Evolutionary conservation across 2,329 filamentous ascomycete genomes (phyloP).

Genomic region (Epichloe brachyelytri): DNA sequence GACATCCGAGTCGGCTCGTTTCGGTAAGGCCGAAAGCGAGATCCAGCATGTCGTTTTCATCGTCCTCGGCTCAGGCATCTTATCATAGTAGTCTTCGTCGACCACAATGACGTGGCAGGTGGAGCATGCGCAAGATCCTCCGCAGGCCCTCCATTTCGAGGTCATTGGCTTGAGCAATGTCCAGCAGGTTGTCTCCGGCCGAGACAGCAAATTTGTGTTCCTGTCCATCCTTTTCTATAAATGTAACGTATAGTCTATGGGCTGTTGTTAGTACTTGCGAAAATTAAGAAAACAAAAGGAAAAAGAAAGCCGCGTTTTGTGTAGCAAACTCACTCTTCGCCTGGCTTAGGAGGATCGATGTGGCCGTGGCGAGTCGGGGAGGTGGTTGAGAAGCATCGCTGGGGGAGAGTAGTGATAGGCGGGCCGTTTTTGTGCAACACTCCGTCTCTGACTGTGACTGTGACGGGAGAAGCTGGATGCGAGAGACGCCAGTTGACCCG

Average conservation of each 20-base stretch:
- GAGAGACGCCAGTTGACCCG: slow-evolving; percentile 7
- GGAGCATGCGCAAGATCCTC: slow-evolving; percentile 84
- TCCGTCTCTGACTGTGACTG: not conserved
- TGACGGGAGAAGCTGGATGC: not conserved
- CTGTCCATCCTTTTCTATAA: slow-evolving; percentile 80
- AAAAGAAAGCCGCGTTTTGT: not conserved
- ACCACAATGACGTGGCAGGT: slow-evolving; percentile 84
- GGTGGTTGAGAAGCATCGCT: slow-evolving; percentile 53
- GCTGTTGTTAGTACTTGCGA: not conserved
- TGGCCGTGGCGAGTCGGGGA: slow-evolving; percentile 57
- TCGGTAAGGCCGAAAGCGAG: slow-evolving; percentile 82
- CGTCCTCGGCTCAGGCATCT: slow-evolving; percentile 64
- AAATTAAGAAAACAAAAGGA: too few species aligned
- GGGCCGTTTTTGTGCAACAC: not conserved
- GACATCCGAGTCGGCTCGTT: slow-evolving; percentile 72
- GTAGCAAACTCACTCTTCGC: slow-evolving; percentile 64
- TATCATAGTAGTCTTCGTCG: slow-evolving; percentile 60
- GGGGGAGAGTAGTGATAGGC: not conserved
- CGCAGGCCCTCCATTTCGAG: slow-evolving; percentile 97
- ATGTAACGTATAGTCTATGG: slow-evolving; percentile 69
- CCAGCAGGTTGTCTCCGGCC: slow-evolving; percentile 83
- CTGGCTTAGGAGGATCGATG: slow-evolving; percentile 69
- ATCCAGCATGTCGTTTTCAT: slow-evolving; percentile 85
- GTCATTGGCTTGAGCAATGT: slow-evolving; percentile 89
- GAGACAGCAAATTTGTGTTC: slow-evolving; percentile 66